Base-by-base conservation (phyloP, 164 flowering plant species). In the Hamamelis virginiana region DNA sequence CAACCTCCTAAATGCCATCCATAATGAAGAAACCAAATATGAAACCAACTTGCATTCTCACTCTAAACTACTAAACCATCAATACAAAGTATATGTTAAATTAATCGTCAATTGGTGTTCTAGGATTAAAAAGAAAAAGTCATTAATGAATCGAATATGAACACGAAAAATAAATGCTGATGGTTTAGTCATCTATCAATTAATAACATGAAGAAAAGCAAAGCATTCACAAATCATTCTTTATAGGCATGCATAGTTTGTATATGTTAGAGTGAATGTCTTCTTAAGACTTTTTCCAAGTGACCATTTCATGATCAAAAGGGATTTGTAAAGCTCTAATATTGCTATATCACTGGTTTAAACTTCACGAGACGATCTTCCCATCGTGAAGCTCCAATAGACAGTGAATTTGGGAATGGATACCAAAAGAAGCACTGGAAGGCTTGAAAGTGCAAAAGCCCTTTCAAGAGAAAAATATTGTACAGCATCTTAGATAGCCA, bases 321-420 rank as follows among this genome's bases (percentile, higher is more conserved):
- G 76, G 44, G 61, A 28, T 62, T 8, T 12, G 51, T n/a, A 26
- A 52, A 65, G 41, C 74, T 62, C 71, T 27, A 41, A 33, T 10
- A 65, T 68, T 69, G 45, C 33, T 80, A 44, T 80, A 77, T 72
- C 83, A 80, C 83, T 72, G 83, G 55, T 74, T 74, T 74, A 80
- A 80, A 71, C 83, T 70, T 69, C 83, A 77, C 75, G 76, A 63
- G 73, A 69, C 8, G 62, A 19, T 23, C 74, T 76, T 51, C 57
- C 52, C 69, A 38, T 23, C 76, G 70, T 77, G 80, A 80, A 70
- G 83, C 80, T 80, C 83, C 53, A 43, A 77, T 74, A 74, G 13
- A 41, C 83, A 77, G 80, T 75, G 79, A 80, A 67, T 57, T 48
- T 43, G 43, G 18, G 13, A 8, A 23, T 9, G 53, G 21, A 45